Conservation (phyloP, 2,329 filamentous ascomycete genomes). For the Aspergillus nomiae region DNA sequence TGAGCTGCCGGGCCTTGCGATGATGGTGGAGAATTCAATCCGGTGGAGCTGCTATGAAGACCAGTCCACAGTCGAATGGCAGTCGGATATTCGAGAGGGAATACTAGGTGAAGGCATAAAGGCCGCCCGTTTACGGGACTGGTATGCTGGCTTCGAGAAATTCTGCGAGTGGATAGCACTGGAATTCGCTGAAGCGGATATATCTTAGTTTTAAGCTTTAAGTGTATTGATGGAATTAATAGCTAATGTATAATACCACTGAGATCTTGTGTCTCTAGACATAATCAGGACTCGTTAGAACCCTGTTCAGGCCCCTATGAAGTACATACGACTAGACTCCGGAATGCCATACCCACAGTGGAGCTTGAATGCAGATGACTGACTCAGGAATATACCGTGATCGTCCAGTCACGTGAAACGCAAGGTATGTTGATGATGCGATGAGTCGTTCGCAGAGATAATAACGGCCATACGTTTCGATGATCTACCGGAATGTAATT, state of each 20-base stretch:
- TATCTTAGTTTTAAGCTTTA: constrained; percentile 24
- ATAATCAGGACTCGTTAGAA: neutral
- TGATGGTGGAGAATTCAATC: constrained; percentile 88
- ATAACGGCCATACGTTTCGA: neutral
- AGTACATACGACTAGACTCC: neutral
- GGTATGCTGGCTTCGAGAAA: constrained; percentile 80
- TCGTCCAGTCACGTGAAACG: neutral
- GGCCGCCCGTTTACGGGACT: constrained; percentile 72
- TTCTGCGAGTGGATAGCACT: constrained; percentile 89
- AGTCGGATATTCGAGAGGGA: constrained; percentile 70
- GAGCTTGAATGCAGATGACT: neutral
- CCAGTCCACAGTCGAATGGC: constrained; percentile 70
- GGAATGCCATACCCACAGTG: neutral
- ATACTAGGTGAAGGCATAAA: constrained; percentile 71
- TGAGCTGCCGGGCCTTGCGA: constrained; percentile 81
- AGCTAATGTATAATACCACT: neutral
- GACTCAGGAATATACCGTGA: neutral
- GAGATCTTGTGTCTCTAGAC: neutral
- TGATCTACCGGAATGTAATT: neutral
- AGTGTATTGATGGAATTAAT: neutral
- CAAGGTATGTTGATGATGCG: neutral
- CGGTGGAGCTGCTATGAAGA: constrained; percentile 90
- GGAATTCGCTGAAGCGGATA: constrained; percentile 64
- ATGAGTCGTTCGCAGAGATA: neutral
- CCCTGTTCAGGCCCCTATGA: neutral